These are phyloP conservation scores for Zarea fungicola DNA, from an alignment of 2,329 filamentous ascomycete species.

Conservation along the genomic window DNA sequence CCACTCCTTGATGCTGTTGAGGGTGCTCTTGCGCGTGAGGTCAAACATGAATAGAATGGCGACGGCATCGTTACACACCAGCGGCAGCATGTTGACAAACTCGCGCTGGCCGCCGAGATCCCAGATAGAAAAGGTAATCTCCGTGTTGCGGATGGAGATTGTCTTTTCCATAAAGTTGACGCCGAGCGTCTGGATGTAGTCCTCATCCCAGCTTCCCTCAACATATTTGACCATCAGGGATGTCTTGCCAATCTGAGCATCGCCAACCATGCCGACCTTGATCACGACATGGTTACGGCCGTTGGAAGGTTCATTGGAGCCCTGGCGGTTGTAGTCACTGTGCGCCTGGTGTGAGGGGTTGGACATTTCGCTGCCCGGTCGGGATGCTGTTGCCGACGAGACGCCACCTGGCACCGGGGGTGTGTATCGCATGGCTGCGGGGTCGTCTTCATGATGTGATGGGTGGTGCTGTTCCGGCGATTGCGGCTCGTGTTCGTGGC, in stretches of 20 bases:
- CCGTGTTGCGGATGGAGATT: slow-evolving; percentile 97
- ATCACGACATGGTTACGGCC: slow-evolving; percentile 79
- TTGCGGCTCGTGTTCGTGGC: slow-evolving; percentile 41
- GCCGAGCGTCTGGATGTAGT: slow-evolving; percentile 97
- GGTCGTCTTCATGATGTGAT: slow-evolving; percentile 38
- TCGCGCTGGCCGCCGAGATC: slow-evolving; percentile 96
- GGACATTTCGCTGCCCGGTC: slow-evolving; percentile 52
- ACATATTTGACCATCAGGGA: slow-evolving; percentile 99
- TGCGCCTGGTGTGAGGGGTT: slow-evolving; percentile 35
- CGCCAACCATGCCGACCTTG: slow-evolving; percentile 99
- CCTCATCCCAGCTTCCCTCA: slow-evolving; percentile 98
- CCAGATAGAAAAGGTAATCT: slow-evolving; percentile 99
- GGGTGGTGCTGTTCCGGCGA: slow-evolving; percentile 45
- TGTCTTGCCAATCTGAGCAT: slow-evolving; percentile 98
- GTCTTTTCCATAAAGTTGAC: slow-evolving; percentile 99
- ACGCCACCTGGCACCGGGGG: slow-evolving; percentile 25
- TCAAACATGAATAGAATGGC: slow-evolving; percentile 99
- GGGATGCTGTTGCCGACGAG: slow-evolving; percentile 31
- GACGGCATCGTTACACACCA: slow-evolving; percentile 99
- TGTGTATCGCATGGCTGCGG: slow-evolving; percentile 38
- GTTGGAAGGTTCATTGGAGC: slow-evolving; percentile 34
- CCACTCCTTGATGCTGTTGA: slow-evolving; percentile 99
- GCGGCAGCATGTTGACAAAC: slow-evolving; percentile 98
- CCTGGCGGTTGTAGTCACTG: slow-evolving; percentile 40
- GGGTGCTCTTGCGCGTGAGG: slow-evolving; percentile 91